phyloP scores from a whole-genome alignment of 2,329 filamentous ascomycete genomes.

The Neofusicoccum ribis region DNA sequence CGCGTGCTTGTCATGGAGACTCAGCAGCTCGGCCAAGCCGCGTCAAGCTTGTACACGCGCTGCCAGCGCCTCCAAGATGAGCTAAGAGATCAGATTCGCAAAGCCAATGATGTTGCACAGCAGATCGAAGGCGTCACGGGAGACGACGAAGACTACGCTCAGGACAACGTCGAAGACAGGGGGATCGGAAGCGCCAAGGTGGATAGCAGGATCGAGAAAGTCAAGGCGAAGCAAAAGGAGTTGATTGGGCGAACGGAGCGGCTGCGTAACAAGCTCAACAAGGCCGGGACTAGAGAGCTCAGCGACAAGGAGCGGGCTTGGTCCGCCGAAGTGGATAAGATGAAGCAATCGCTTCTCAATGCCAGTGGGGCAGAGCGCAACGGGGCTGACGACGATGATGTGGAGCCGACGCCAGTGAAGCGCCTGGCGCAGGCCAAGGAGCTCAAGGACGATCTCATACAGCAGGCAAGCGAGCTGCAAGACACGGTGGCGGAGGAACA shows the following conservation, averaged over 20 bases:
- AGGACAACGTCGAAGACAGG: slow-evolving; percentile 50
- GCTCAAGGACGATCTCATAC: slow-evolving; percentile 53
- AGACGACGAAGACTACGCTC: slow-evolving; percentile 50
- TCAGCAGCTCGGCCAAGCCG: slow-evolving; percentile 65
- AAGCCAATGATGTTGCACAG: slow-evolving; percentile 64
- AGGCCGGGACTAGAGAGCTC: slow-evolving; percentile 45
- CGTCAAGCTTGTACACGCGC: slow-evolving; percentile 70
- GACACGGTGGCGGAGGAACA: slow-evolving; percentile 22
- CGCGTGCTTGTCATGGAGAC: slow-evolving; percentile 71
- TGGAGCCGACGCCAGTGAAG: slow-evolving; percentile 41
- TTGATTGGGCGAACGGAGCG: slow-evolving; percentile 62
- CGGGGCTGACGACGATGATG: slow-evolving; percentile 28
- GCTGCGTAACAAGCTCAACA: slow-evolving; percentile 54
- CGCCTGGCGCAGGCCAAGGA: slow-evolving; percentile 59
- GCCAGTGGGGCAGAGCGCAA: slow-evolving; percentile 18
- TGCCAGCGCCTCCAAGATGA: slow-evolving; percentile 69
- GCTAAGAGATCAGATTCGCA: slow-evolving; percentile 65
- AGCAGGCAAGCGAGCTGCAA: slow-evolving; percentile 28
- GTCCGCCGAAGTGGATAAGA: slow-evolving; percentile 54
- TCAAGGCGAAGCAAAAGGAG: slow-evolving; percentile 57
- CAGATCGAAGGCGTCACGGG: slow-evolving; percentile 68
- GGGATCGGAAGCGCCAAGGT: slow-evolving; percentile 57
- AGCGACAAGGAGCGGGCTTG: slow-evolving; percentile 64
- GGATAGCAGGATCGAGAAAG: slow-evolving; percentile 58
- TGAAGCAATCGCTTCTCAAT: slow-evolving; percentile 42